Evolutionary conservation across 257 asterid genomes (phyloP).

Genomic region (Salvia hispanica): DNA sequence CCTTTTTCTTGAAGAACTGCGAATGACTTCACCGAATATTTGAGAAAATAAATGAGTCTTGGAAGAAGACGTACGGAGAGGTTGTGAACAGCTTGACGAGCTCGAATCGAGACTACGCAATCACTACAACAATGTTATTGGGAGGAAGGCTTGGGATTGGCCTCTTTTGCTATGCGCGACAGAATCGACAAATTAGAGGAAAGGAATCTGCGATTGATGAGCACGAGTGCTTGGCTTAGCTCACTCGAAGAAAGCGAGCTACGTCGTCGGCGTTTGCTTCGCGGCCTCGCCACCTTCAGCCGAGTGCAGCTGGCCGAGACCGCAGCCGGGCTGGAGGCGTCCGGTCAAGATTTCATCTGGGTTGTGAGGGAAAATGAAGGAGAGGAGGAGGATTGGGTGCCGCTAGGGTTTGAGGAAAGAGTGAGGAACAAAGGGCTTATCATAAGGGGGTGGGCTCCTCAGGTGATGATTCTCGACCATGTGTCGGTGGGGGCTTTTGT

Average conservation of each 20-base stretch:
- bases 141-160: conserved; percentile 45
- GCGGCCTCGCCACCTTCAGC: conserved; percentile 34
- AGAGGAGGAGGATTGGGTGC: conserved; percentile 34
- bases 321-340: conserved; percentile 42
- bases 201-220: background rate
- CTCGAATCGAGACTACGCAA: conserved; percentile 55
- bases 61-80: conserved; percentile 36
- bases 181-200: background rate
- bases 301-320: conserved; percentile 33
- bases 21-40: no score
- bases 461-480: conserved; percentile 39
- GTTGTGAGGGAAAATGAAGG: conserved; percentile 25
- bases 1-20: no score
- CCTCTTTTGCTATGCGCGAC: conserved; percentile 38
- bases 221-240: conserved; percentile 43
- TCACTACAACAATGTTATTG: conserved; percentile 33
- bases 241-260: conserved; percentile 39
- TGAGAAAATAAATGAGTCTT: no score
- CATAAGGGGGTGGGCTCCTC: conserved; percentile 53
- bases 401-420: conserved; percentile 36
- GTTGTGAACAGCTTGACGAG: conserved; percentile 53
- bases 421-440: conserved; percentile 32
- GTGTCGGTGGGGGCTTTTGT: conserved; percentile 37
- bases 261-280: conserved; percentile 43
- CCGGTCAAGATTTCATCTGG: conserved; percentile 46